These are phyloP conservation scores for Botryotinia narcissicola DNA, from an alignment of 2,329 filamentous ascomycete genomes.

Conservation along the genomic window DNA sequence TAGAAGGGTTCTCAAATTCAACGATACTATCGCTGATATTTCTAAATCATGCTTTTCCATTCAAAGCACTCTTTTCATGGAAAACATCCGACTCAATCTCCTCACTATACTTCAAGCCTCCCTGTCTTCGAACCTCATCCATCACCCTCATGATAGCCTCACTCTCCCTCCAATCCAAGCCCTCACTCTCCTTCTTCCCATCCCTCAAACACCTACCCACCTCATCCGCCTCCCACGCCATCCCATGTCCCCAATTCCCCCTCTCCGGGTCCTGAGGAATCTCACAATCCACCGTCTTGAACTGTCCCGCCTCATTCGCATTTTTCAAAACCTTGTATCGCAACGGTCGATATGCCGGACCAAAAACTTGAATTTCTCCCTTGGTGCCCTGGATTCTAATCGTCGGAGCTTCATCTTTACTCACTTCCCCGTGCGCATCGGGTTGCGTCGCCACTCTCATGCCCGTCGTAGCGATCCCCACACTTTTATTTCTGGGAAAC, in stretches of 20 bases:
- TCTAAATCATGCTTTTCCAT: slow-evolving; percentile 37
- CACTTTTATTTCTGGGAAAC: slow-evolving; percentile 57
- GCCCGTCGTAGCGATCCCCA: slow-evolving; percentile 59
- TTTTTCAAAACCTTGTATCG: slow-evolving; percentile 50
- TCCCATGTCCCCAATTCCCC: slow-evolving; percentile 53
- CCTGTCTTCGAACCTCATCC: slow-evolving; percentile 45
- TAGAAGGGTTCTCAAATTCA: neutral
- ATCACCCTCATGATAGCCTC: slow-evolving; percentile 60
- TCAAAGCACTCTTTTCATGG: slow-evolving; percentile 60
- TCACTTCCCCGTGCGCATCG: slow-evolving; percentile 45
- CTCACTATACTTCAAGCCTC: slow-evolving; percentile 59
- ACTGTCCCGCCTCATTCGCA: slow-evolving; percentile 30
- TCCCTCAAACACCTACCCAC: slow-evolving; percentile 61
- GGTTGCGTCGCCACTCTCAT: slow-evolving; percentile 51
- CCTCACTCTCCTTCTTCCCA: slow-evolving; percentile 60
- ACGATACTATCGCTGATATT: neutral
- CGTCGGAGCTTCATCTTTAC: slow-evolving; percentile 51
- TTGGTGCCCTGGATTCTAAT: slow-evolving; percentile 63
- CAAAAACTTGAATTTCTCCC: slow-evolving; percentile 64
- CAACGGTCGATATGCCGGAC: slow-evolving; percentile 56
- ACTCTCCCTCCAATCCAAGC: slow-evolving; percentile 59
- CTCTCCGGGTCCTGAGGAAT: slow-evolving; percentile 45
- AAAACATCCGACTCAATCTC: slow-evolving; percentile 62
- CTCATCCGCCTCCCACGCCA: slow-evolving; percentile 73
- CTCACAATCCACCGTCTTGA: slow-evolving; percentile 37